Evolutionary conservation across 257 asterid species (phyloP), one percentile per base, ranked within the genome.

Genomic region (Oldenlandia corymbosa): DNA sequence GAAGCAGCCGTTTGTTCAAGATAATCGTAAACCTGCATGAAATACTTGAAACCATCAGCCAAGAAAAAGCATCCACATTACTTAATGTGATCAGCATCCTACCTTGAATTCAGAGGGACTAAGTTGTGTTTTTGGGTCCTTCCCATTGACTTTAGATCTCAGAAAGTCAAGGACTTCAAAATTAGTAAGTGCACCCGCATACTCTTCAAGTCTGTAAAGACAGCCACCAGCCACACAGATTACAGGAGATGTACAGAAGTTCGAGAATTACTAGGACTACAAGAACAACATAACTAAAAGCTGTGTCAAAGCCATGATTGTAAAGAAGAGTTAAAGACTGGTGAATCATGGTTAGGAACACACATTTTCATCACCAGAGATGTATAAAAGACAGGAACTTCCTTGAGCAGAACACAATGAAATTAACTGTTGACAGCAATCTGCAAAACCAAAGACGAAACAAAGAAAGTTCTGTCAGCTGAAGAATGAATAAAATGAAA

Each of bases 51-150:
- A 20, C 5, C 42, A 65, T 46, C n/a, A 68, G 65, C 37, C 26
- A 56, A 37, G 36, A 28, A 21, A 50, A 32, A 50, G 24, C 36
- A 24, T 39, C 30, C 23, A 31, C 28, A 21, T 49, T 24, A 60
- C 16, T 42, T 46, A 32, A n/a, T n/a, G 16, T 5, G 1, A 64
- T 17, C 28, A 30, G 58, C 55, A 42, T 43, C 60, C 17, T 47
- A 88, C 98, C 95, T 89, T 87, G 81, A 80, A 87, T 76, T 92
- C 97, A 39, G 88, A 83, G 34, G 80, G 82, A 60, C 85, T 75
- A 65, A 76, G 77, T 20, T 93, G 85, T 2, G 94, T 77, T n/a
- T n/a, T n/a, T 55, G 84, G 84, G 72, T 88, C 95, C 64, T 68
- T 86, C 41, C 88, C 93, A 61, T 95, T 95, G 5, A 92, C 98